Evolutionary conservation across 2,329 filamentous ascomycete species (phyloP).

Genomic region (Venturia aucupariae): DNA sequence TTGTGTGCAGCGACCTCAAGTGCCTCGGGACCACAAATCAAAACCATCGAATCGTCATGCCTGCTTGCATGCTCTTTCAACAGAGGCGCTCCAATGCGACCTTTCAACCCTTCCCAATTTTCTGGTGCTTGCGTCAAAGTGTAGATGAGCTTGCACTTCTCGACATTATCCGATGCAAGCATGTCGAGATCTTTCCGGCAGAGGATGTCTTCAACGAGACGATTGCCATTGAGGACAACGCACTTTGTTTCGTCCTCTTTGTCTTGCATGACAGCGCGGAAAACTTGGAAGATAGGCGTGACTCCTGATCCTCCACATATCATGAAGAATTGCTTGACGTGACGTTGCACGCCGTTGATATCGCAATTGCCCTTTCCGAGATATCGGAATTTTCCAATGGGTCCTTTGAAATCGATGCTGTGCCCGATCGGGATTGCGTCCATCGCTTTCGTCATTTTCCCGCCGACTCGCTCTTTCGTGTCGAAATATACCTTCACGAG

Average conservation of each 20-base stretch:
- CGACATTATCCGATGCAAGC: constrained; percentile 44
- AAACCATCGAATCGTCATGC: constrained; percentile 48
- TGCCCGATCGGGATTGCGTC: constrained; percentile 64
- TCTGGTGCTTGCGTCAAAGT: constrained; percentile 56
- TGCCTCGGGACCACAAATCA: constrained; percentile 70
- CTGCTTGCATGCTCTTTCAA: constrained; percentile 47
- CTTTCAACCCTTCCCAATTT: constrained; percentile 58
- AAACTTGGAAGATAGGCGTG: constrained; percentile 82
- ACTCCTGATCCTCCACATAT: constrained; percentile 83
- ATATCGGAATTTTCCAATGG: constrained; percentile 79
- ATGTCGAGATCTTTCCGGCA: constrained; percentile 63
- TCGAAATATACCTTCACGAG: constrained; percentile 77
- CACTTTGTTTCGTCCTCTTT: constrained; percentile 55
- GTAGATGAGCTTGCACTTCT: constrained; percentile 57
- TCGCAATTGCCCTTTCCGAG: constrained; percentile 55
- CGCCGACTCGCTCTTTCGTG: constrained; percentile 48
- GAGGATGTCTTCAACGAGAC: constrained; percentile 71
- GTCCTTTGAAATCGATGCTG: constrained; percentile 76
- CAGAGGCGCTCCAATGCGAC: constrained; percentile 56
- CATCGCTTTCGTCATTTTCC: constrained; percentile 73
- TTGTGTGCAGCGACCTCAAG: constrained; percentile 59
- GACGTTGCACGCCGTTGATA: constrained; percentile 48
- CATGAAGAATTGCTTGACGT: constrained; percentile 67
- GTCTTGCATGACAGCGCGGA: constrained; percentile 63
- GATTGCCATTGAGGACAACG: constrained; percentile 69